These are phyloP conservation scores for Boletales sp. DNA, from an alignment of 768 basidiomycete genomes.

Conservation along the genomic window DNA sequence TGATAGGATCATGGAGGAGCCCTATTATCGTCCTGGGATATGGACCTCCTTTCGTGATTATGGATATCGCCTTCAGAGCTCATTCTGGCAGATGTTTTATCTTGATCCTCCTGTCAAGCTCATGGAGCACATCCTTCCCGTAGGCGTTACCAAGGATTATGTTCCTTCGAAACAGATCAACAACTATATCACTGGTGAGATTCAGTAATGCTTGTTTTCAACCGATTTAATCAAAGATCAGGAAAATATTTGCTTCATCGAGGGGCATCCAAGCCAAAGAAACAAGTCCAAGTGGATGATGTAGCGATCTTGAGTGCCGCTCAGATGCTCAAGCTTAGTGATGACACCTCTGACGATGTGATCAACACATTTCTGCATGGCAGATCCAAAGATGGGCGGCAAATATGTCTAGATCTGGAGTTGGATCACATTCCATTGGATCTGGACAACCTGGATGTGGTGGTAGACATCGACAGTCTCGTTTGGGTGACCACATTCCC, in stretches of 20 bases:
- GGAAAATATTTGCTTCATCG: no score
- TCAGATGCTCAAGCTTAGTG: neutral
- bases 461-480: slow-evolving; percentile 4
- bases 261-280: no score
- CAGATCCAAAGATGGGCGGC: neutral
- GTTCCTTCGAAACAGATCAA: neutral
- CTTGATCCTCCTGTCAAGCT: neutral
- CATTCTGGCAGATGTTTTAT: slow-evolving; percentile 16
- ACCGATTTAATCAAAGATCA: no score
- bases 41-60: slow-evolving; percentile 8
- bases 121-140: neutral
- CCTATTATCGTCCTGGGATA: neutral
- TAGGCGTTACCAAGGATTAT: neutral
- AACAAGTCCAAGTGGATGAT: neutral
- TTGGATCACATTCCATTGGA: neutral
- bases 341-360: neutral
- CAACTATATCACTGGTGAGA: neutral
- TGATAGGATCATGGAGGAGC: neutral
- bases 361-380: slow-evolving; percentile 6
- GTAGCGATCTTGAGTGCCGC: neutral
- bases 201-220: no score
- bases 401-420: slow-evolving; percentile 8
- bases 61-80: neutral
- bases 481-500: neutral
- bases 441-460: neutral